Evolutionary conservation across 495 filamentous ascomycete species (phyloP), one percentile per base, ranked within the genome.

Genomic region (Penicillium paradoxum): DNA sequence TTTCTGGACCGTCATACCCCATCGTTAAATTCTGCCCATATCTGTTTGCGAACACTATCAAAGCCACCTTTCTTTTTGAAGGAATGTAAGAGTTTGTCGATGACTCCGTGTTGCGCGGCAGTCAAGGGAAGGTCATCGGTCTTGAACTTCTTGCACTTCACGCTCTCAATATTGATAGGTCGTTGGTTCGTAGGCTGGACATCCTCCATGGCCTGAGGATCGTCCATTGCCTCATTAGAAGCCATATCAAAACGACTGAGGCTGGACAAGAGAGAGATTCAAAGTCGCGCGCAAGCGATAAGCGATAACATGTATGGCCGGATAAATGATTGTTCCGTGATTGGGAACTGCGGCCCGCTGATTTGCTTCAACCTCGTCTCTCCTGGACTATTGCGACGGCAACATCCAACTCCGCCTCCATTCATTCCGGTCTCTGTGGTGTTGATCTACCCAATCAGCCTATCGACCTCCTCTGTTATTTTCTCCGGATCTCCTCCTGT

Each of bases 41-140:
- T 76, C 46, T 85, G 77, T 64, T 93, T 93, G 45, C 91, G 82
- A 53, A 92, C 77, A n/a, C 71, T 75, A 66, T 96, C 91, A 59
- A 91, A 95, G 34, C 86, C 86, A 19, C 91, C 91, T 67, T 91
- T 91, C 72, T 95, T 95, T 70, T 93, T 93, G 68, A 91, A 91
- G 6, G 82, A 83, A 69, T 90, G 82, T 9, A 90, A 79, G 21
- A 96, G 74, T 50, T 78, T 76, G 49, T 95, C 89, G 50, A 96
- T 91, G 1, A 85, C 83, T 0, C 77, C 76, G 49, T 88, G 81
- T 48, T 90, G 88, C 27, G 82, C 78, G 17, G 83, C 80, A 22
- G 84, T 78, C 18, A 95, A 71, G 6, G 90, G 90, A 4, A 96
- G 76, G 49, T 96, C 91, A 2, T 88, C 88, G 14, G 86, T 80